Conservation (phyloP, 75 land plant species). For the Pseudotsuga menziesii region DNA sequence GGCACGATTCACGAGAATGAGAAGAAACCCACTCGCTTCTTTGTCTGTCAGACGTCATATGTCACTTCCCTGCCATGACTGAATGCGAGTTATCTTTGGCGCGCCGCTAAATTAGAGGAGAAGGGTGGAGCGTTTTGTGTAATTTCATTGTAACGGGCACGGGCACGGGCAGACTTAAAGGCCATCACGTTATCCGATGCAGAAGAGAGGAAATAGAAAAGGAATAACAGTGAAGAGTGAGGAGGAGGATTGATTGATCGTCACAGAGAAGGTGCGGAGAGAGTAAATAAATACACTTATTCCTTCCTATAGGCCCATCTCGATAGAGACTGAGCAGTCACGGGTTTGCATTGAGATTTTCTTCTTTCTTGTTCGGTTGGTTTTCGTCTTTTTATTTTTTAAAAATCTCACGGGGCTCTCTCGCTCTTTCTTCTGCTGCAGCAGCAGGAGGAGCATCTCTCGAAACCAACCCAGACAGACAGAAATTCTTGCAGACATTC, state of each 20-base stretch:
- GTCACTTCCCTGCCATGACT: neutral
- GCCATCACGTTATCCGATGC: conserved; percentile 50
- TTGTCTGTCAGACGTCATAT: conserved; percentile 10
- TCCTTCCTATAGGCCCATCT: neutral
- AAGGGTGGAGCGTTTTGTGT: neutral
- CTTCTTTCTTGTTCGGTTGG: conserved; percentile 19
- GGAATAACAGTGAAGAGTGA: neutral
- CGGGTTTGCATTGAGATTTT: conserved; percentile 65
- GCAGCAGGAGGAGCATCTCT: neutral
- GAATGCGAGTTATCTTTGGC: neutral
- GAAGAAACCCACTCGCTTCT: neutral
- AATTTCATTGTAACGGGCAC: conserved; percentile 4
- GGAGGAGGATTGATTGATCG: neutral
- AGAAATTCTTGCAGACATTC: neutral
- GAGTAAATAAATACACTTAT: neutral
- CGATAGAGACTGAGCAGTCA: conserved; percentile 17
- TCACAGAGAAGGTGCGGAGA: neutral
- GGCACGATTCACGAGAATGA: conserved; percentile 9
- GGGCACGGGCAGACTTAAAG: conserved; percentile 25
- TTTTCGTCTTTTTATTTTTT: neutral
- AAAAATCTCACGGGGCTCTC: no score
- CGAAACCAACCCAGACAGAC: conserved; percentile 9
- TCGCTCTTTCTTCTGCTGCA: no score
- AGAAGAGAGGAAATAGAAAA: neutral
- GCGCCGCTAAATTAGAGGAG: conserved; percentile 7